These are phyloP conservation scores for Leptographium galeiforme DNA, from an alignment of 2,329 filamentous ascomycete species.

Conservation along the genomic window DNA sequence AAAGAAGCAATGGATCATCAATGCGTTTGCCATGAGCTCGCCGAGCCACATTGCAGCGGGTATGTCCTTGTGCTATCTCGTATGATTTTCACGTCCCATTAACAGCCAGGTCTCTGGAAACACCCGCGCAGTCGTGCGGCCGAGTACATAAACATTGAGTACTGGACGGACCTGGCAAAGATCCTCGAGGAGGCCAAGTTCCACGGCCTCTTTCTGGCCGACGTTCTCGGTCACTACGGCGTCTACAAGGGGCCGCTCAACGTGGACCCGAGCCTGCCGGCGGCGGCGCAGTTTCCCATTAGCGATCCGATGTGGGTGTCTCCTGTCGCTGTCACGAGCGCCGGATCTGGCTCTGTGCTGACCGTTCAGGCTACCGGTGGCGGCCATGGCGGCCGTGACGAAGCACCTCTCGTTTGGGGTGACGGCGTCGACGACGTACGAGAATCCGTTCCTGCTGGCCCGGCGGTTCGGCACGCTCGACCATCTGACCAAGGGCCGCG, in stretches of 20 bases:
- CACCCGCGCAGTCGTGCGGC: constrained; percentile 1
- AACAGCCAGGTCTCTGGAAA: not conserved
- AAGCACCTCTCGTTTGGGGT: constrained; percentile 9
- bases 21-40: constrained; percentile 3
- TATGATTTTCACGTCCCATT: not conserved
- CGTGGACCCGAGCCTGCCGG: not conserved
- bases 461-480: constrained; percentile 8
- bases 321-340: not conserved
- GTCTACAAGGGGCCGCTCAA: constrained; percentile 1
- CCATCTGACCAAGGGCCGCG: constrained; percentile 10
- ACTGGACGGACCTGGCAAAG: constrained; percentile 3
- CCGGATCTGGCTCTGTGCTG: too few relatives aligned
- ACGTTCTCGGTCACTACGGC: not conserved
- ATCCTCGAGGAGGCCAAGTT: not conserved
- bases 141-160: constrained; percentile 1
- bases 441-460: constrained; percentile 9
- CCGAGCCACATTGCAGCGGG: constrained; percentile 1
- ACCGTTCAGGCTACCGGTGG: not conserved
- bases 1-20: constrained; percentile 4
- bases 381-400: constrained; percentile 11
- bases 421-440: constrained; percentile 8
- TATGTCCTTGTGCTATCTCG: not conserved
- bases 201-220: constrained; percentile 1
- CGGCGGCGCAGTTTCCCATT: constrained; percentile 1
- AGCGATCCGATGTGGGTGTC: not conserved